Evolutionary conservation across 805 yeast species (phyloP), one percentile per base, ranked within the genome.

Genomic region (Ogataea saltuana): DNA sequence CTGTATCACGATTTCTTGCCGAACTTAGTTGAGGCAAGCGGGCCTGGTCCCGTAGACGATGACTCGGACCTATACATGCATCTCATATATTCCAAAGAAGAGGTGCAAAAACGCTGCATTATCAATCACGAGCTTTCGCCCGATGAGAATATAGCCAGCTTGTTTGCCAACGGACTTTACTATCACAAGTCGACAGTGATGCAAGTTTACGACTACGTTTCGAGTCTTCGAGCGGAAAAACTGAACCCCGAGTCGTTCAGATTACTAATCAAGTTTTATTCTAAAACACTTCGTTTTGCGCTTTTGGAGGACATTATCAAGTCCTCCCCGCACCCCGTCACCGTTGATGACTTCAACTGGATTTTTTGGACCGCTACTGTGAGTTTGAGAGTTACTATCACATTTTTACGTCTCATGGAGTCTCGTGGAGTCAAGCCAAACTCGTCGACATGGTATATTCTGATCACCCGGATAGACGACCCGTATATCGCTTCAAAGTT

Each of bases 321-420:
- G n/a, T 15, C 29, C 9, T 23, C 15, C 13, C 5, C 15, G 29
- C n/a, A 23, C 8, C 15, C 28, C 5, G 29, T 25, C 18, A 34
- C 38, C 9, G 19, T 34, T 23, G 38, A 34, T 17, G 38, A 34
- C 20, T 34, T 22, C 38, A 34, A 34, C 13, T 34, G 38, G 29
- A 16, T 22, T 3, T 25, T 34, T 23, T 34, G 38, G 38, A 23
- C 38, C 10, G 20, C 29, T 12, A n/a, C 21, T 6, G 27, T 16
- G 10, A 23, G 27, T 7, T 16, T 34, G 22, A 34, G 25, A 23
- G 16, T 23, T 9, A 25, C 29, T 2, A 15, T 25, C 16, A 34
- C 30, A 10, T 34, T 34, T 16, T 9, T 34, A 15, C 12, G 27
- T 17, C 38, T 34, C 3, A 34, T 34, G 38, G 6, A 15, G 3